Evolutionary conservation across 495 filamentous ascomycete genomes (phyloP).

Genomic region (Parachaetomium inaequale): DNA sequence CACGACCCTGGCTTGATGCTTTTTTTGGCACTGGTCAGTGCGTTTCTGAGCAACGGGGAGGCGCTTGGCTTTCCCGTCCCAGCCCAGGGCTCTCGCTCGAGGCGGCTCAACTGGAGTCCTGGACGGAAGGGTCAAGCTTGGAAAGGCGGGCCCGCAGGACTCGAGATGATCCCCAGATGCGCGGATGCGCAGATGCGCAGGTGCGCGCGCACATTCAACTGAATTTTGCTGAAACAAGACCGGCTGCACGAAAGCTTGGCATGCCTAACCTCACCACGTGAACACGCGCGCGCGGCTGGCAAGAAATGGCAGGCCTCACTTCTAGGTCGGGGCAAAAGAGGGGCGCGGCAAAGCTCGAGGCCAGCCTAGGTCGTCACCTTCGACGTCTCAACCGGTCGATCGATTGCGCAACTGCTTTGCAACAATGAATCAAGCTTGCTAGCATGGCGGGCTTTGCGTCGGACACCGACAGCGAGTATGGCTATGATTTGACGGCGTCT

Average conservation of each 20-base stretch:
- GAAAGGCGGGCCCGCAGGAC: too few relatives aligned
- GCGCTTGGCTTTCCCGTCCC: background rate
- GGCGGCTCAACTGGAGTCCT: too few relatives aligned
- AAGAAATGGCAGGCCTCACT: background rate
- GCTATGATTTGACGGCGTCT: slow-evolving; percentile 65
- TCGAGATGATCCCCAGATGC: background rate
- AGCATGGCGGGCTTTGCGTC: slow-evolving; percentile 22
- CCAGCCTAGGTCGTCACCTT: too few relatives aligned
- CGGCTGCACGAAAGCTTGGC: background rate
- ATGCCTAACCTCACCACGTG: background rate
- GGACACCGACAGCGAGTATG: slow-evolving; percentile 58
- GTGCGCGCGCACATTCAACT: background rate
- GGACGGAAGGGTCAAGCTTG: too few relatives aligned
- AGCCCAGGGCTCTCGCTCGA: too few relatives aligned
- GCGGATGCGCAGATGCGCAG: background rate
- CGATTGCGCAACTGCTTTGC: background rate
- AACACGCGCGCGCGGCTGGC: background rate
- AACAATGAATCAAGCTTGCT: background rate
- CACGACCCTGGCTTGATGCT: background rate
- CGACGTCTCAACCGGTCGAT: background rate
- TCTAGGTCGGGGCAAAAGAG: background rate
- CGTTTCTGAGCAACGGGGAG: background rate
- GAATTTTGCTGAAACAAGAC: background rate
- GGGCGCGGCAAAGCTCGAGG: background rate
- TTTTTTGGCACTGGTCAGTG: background rate